phyloP scores from a whole-genome alignment of 768 basidiomycete species.

The Daedaleopsis nitida region DNA sequence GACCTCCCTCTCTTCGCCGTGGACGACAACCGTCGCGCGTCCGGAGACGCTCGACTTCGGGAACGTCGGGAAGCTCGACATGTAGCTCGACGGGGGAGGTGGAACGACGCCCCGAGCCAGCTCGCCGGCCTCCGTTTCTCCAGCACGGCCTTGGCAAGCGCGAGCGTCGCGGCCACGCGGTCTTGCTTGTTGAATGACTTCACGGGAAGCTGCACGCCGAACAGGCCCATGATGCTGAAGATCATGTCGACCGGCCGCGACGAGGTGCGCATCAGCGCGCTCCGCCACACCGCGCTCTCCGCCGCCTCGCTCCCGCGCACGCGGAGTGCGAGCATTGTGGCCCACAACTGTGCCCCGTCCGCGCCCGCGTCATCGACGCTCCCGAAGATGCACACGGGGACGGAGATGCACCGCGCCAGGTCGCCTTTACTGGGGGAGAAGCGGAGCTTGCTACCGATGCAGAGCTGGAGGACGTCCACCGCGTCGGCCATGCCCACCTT shows the following conservation, averaged over 20 bases:
- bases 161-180: conserved; percentile 11
- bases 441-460: conserved; percentile 4
- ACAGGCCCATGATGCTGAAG: conserved; percentile 20
- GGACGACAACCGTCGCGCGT: background rate
- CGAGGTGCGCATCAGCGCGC: conserved; percentile 19
- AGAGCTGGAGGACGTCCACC: conserved; percentile 5
- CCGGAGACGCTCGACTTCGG: background rate
- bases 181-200: conserved; percentile 7
- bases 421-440: conserved; percentile 1
- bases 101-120: conserved; percentile 6
- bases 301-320: conserved; percentile 6
- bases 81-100: background rate
- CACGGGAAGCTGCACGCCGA: conserved; percentile 8
- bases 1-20: background rate
- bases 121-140: conserved; percentile 1
- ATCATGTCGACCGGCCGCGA: conserved; percentile 18
- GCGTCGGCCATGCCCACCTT: conserved; percentile 10
- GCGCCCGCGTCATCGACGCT: background rate
- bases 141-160: conserved; percentile 12
- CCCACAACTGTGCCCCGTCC: conserved; percentile 1
- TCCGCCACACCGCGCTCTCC: conserved; percentile 6
- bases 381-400: conserved; percentile 6
- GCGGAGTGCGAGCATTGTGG: conserved; percentile 11
- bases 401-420: background rate
- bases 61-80: background rate